A percentile compares a stretch with the other conserved stretches of the same genome.
Evolutionary conservation across 2,329 filamentous ascomycete species (phyloP).

Genomic region (Sclerotinia nivalis): DNA sequence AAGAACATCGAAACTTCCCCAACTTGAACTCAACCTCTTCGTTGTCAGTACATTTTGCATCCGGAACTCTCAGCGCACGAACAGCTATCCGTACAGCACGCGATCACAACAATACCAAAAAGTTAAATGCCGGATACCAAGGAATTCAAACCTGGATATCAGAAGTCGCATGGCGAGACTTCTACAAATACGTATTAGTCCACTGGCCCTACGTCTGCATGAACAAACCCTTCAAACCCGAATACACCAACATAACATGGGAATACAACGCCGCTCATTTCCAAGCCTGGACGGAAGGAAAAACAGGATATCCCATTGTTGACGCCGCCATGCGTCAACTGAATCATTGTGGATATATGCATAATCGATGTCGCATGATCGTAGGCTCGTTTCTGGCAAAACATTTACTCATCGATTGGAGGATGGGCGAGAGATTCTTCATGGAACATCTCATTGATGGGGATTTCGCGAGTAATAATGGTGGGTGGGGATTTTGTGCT

Average conservation of each 20-base stretch:
- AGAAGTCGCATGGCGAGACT: conserved; percentile 84
- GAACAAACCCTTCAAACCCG: conserved; percentile 78
- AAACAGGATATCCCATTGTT: conserved; percentile 79
- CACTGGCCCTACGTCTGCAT: conserved; percentile 84
- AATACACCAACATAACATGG: conserved; percentile 82
- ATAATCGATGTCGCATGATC: conserved; percentile 84
- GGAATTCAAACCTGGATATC: conserved; percentile 76
- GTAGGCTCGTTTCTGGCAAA: conserved; percentile 79
- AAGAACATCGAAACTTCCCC: conserved; percentile 65
- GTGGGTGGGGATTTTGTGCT: conserved; percentile 51
- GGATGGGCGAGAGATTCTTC: conserved; percentile 77
- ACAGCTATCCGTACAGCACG: conserved; percentile 66
- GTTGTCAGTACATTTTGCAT: conserved; percentile 71
- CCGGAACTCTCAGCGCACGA: conserved; percentile 66
- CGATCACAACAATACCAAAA: conserved; percentile 61
- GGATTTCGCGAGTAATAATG: conserved; percentile 42
- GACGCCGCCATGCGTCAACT: conserved; percentile 86
- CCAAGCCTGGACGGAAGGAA: conserved; percentile 70
- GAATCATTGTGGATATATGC: conserved; percentile 70
- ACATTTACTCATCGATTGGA: conserved; percentile 80
- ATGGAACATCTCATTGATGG: conserved; percentile 63
- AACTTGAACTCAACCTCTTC: conserved; percentile 63
- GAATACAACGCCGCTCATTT: conserved; percentile 72
- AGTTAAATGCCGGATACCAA: conserved; percentile 64
- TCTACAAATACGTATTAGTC: conserved; percentile 82